Evolutionary conservation across 352 stramenopile species (phyloP), one percentile per base, ranked within the genome.

Genomic region (Phytopythium chamaehyphon): DNA sequence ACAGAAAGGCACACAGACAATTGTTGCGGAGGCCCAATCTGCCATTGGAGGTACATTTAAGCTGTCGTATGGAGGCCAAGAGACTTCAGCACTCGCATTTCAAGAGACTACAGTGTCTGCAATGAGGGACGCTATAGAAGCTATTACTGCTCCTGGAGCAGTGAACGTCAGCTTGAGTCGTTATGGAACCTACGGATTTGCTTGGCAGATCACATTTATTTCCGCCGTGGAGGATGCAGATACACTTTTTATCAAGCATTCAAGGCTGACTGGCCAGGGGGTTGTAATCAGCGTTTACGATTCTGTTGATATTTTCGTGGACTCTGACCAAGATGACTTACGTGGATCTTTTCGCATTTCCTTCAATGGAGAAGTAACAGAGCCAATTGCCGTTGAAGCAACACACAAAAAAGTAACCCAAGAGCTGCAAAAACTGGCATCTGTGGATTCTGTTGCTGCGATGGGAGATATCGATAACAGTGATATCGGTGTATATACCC

Each of bases 131-230:
- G 90, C 87, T 2, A 82, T 99, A 19, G 77, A 98, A 48, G 77
- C 72, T 0, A 85, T 98, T 53, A 98, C 74, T 14, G 46, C 47
- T 15, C 39, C 55, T 16, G 81, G 84, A n/a, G 76, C 69, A 8
- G 92, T 98, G 12, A 83, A 95, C 35, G 90, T 98, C 0, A 88
- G 64, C 37, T 46, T 83, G 21, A 83, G 64, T 23, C 64, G 74
- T 36, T 87, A 86, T 22, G 76, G 81, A 1, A 54, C 69, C 7
- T 73, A 87, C 8, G 93, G 90, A 6, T 81, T 82, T 45, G 69
- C 79, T 4, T 99, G 95, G 93, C 64, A 88, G 15, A 73, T 98
- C 26, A 98, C 94, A 8, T 99, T 98, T 57, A 50, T 68, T 19
- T 58, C 71, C 24, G 55, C 83, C 3, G 44, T 53, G 51, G 79